These are phyloP conservation scores for Licmophora abbreviata DNA, from an alignment of 108 stramenopile genomes.

Conservation along the genomic window DNA sequence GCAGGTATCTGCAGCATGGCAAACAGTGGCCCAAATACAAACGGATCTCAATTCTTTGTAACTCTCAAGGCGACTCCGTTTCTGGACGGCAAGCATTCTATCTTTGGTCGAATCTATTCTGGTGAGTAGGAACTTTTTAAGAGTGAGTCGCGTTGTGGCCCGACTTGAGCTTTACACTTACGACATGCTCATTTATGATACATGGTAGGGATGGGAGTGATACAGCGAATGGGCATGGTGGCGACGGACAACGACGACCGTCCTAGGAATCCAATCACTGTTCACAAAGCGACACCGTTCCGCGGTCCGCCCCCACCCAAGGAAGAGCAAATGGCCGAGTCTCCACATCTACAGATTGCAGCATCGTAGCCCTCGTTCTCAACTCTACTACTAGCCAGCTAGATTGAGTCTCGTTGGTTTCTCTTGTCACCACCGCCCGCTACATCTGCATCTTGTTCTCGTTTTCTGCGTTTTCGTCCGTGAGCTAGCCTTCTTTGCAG, in stretches of 20 bases:
- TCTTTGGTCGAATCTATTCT: slow-evolving; percentile 91
- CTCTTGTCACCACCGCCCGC: slow-evolving; percentile 1
- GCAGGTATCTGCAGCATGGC: slow-evolving; percentile 92
- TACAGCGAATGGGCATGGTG: slow-evolving; percentile 91
- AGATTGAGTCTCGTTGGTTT: no score
- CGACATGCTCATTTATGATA: slow-evolving; percentile 13
- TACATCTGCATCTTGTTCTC: neutral
- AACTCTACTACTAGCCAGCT: no score
- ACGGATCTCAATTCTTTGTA: slow-evolving; percentile 93
- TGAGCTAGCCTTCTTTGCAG: neutral
- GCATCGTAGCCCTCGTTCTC: neutral
- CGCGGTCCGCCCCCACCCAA: slow-evolving; percentile 37
- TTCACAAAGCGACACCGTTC: slow-evolving; percentile 43
- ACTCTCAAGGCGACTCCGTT: slow-evolving; percentile 81
- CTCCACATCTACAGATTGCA: slow-evolving; percentile 1
- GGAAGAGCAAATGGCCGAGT: neutral
- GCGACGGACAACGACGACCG: slow-evolving; percentile 79
- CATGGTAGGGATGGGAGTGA: slow-evolving; percentile 63
- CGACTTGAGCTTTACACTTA: neutral
- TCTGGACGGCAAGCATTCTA: slow-evolving; percentile 90
- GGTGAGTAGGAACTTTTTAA: slow-evolving; percentile 4
- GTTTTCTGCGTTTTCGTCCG: neutral
- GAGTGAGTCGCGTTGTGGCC: neutral
- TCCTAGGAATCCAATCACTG: slow-evolving; percentile 53
- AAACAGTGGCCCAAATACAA: slow-evolving; percentile 91